Evolutionary conservation across 331 rosid genomes (phyloP).

Genomic region (Arachis monticola): DNA sequence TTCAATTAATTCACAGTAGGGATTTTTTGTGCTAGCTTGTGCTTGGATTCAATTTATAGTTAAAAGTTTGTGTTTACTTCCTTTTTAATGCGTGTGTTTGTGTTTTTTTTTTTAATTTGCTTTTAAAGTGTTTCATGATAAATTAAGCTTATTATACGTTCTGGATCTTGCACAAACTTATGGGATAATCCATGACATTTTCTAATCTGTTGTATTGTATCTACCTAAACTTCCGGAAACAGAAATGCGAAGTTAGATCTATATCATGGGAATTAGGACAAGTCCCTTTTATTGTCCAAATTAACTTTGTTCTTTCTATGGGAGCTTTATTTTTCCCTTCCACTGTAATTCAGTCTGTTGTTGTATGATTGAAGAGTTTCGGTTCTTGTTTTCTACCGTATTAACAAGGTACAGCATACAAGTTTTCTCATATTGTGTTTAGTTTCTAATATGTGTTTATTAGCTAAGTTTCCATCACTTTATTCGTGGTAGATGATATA

Average conservation of each 20-base stretch:
- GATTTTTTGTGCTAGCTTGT: slow-evolving; percentile 5
- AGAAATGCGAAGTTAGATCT: slow-evolving; percentile 32
- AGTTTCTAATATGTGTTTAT: slow-evolving; percentile 4
- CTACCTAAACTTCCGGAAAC: not conserved
- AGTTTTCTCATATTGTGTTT: slow-evolving; percentile 4
- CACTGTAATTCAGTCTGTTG: slow-evolving; percentile 22
- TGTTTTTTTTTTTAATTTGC: not conserved
- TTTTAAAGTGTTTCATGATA: not conserved
- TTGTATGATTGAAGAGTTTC: not conserved
- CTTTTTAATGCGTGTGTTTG: too few relatives aligned
- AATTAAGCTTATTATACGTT: slow-evolving; percentile 6
- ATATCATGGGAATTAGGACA: not conserved
- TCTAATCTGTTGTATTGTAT: not conserved
- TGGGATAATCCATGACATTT: not conserved
- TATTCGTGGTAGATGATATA: slow-evolving; percentile 16
- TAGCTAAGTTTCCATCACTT: not conserved
- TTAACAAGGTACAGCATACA: not conserved
- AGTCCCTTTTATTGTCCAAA: not conserved
- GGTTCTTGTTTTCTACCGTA: not conserved
- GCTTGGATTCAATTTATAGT: not conserved
- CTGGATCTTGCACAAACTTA: not conserved
- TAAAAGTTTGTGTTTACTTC: not conserved
- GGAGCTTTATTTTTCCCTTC: not conserved
- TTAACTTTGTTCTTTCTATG: slow-evolving; percentile 20
- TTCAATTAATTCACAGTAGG: not conserved